Conservation (phyloP, 371 early-diverging fungal species). For the Lichtheimia corymbifera region DNA sequence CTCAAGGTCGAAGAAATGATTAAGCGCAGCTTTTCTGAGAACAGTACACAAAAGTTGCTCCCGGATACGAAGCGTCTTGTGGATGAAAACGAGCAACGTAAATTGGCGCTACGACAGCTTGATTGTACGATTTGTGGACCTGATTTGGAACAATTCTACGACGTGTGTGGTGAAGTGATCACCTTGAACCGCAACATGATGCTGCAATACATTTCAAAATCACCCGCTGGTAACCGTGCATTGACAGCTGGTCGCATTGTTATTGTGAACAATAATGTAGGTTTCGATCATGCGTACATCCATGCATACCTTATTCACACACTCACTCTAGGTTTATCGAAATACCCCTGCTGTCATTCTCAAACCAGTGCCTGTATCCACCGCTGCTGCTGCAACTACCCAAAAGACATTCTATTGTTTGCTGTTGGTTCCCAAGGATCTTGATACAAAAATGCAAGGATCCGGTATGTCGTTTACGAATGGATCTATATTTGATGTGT, state of each 20-base stretch:
- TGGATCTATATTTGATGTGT: background rate
- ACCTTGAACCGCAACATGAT: slow-evolving; percentile 60
- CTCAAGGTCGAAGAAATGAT: slow-evolving; percentile 98
- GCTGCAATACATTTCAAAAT: slow-evolving; percentile 57
- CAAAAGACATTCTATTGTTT: slow-evolving; percentile 54
- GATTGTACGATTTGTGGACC: slow-evolving; percentile 82
- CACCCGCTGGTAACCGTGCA: slow-evolving; percentile 64
- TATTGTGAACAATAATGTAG: slow-evolving; percentile 68
- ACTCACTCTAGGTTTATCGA: slow-evolving; percentile 46
- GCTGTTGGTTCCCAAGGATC: slow-evolving; percentile 36
- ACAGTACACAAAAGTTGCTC: slow-evolving; percentile 75
- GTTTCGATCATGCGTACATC: slow-evolving; percentile 2
- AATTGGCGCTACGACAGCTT: slow-evolving; percentile 64
- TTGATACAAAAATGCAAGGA: slow-evolving; percentile 15
- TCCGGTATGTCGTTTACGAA: slow-evolving; percentile 7
- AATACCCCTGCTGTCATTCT: slow-evolving; percentile 72
- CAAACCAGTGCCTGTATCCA: slow-evolving; percentile 37
- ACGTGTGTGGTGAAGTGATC: slow-evolving; percentile 61
- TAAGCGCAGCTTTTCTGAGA: slow-evolving; percentile 96
- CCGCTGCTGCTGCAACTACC: slow-evolving; percentile 20
- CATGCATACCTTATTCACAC: background rate
- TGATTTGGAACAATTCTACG: slow-evolving; percentile 78
- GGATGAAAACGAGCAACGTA: slow-evolving; percentile 58
- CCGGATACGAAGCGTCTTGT: slow-evolving; percentile 73
- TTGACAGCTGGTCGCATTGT: slow-evolving; percentile 73